These are phyloP conservation scores for Glycine latifolia DNA, from an alignment of 306 rosid genomes.

Conservation along the genomic window DNA sequence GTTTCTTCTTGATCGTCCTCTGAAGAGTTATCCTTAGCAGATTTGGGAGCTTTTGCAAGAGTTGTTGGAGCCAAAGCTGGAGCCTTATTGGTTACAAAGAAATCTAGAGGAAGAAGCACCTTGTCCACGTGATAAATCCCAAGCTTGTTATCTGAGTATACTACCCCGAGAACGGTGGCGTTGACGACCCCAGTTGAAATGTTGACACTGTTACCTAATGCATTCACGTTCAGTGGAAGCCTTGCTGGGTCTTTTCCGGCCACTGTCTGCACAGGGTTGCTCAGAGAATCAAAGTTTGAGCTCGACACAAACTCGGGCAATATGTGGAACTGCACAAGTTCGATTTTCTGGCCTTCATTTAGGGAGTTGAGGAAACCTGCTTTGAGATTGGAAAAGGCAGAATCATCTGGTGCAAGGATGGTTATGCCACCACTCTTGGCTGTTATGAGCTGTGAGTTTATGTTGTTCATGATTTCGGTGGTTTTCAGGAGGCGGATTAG, in stretches of 20 bases:
- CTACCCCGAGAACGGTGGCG: slow-evolving; percentile 55
- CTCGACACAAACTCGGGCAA: slow-evolving; percentile 40
- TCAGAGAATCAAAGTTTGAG: slow-evolving; percentile 44
- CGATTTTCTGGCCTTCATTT: slow-evolving; percentile 38
- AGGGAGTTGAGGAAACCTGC: slow-evolving; percentile 46
- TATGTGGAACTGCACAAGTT: slow-evolving; percentile 48
- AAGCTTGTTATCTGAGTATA: slow-evolving; percentile 62
- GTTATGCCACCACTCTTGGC: slow-evolving; percentile 48
- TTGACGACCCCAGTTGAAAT: slow-evolving; percentile 63
- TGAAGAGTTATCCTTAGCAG: slow-evolving; percentile 44
- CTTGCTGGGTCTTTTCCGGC: slow-evolving; percentile 37
- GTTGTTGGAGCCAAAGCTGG: slow-evolving; percentile 61
- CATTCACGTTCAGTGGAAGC: slow-evolving; percentile 56
- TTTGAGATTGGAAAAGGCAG: slow-evolving; percentile 42
- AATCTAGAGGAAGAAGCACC: slow-evolving; percentile 70
- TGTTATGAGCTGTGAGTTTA: slow-evolving; percentile 56
- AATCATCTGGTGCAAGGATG: slow-evolving; percentile 48
- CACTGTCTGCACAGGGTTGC: slow-evolving; percentile 50
- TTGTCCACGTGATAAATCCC: slow-evolving; percentile 65
- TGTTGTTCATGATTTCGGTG: slow-evolving; percentile 52
- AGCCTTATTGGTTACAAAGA: slow-evolving; percentile 56
- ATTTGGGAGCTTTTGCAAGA: slow-evolving; percentile 56
- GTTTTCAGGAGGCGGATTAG: slow-evolving; percentile 53
- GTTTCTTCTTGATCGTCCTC: slow-evolving; percentile 40
- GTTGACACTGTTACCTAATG: slow-evolving; percentile 58